These are phyloP conservation scores for Gaeumannomyces tritici DNA, from an alignment of 2,329 filamentous ascomycete genomes.

Conservation along the genomic window DNA sequence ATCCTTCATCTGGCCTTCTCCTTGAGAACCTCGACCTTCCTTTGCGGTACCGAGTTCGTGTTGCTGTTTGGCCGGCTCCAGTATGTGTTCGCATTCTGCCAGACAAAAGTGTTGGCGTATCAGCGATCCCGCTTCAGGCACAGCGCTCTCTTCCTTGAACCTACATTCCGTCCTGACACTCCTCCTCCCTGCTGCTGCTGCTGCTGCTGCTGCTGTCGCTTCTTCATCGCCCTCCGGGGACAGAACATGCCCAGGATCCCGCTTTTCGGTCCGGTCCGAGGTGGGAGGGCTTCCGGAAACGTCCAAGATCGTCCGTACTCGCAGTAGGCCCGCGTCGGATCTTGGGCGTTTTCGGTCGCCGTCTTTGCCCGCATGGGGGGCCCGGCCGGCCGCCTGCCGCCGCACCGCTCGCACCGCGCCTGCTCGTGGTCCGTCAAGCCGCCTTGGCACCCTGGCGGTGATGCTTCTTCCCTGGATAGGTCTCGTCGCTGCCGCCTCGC, in stretches of 20 bases:
- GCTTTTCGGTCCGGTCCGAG: background rate
- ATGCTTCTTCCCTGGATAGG: background rate
- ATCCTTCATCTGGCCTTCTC: no score
- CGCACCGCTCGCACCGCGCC: background rate
- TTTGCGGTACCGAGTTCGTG: no score
- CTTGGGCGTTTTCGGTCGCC: background rate
- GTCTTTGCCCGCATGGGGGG: background rate
- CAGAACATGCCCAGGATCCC: background rate
- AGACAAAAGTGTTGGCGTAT: background rate
- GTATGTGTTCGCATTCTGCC: background rate
- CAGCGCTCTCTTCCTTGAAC: no score
- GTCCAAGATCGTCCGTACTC: no score
- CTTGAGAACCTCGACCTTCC: no score
- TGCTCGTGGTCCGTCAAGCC: no score
- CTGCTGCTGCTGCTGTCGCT: background rate
- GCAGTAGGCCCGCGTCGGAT: no score
- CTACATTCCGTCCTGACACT: no score
- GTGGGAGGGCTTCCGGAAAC: background rate
- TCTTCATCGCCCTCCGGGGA: background rate
- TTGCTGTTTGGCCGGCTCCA: background rate
- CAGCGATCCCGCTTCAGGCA: background rate
- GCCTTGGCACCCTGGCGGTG: background rate
- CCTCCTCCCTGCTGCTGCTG: no score
- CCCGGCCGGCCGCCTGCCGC: background rate
- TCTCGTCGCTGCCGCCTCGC: background rate